These are phyloP conservation scores for Cladobotryum mycophilum DNA, from an alignment of 2,329 filamentous ascomycete species.

Conservation along the genomic window DNA sequence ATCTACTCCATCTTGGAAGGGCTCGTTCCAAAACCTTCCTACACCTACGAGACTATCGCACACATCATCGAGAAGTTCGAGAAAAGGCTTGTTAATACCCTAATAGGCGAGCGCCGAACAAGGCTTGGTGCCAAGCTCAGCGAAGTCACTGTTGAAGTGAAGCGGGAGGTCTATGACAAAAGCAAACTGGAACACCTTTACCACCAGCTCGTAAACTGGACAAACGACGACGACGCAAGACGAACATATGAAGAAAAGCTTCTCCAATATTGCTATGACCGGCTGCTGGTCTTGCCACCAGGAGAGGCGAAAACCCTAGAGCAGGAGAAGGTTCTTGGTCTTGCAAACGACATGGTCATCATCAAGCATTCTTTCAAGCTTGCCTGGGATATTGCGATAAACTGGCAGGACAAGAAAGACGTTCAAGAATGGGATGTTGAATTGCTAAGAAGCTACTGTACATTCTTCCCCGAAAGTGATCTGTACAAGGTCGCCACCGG, in stretches of 20 bases:
- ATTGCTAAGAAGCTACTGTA: constrained; percentile 73
- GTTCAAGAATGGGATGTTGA: constrained; percentile 71
- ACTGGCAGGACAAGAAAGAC: constrained; percentile 77
- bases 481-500: constrained; percentile 75
- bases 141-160: constrained; percentile 81
- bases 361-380: constrained; percentile 86
- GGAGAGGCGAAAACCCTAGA: constrained; percentile 63
- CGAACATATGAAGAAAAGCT: constrained; percentile 87
- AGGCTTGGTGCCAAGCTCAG: constrained; percentile 76
- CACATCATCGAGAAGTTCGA: constrained; percentile 82
- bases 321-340: constrained; percentile 63
- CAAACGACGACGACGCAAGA: constrained; percentile 74
- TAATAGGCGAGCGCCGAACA: constrained; percentile 84
- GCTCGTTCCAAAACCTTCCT: constrained; percentile 68
- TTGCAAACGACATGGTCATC: constrained; percentile 90
- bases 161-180: constrained; percentile 69
- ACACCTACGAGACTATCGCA: constrained; percentile 75
- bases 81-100: constrained; percentile 78
- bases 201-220: constrained; percentile 82
- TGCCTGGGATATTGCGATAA: constrained; percentile 85
- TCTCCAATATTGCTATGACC: constrained; percentile 72
- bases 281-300: constrained; percentile 60
- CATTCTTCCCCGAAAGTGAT: constrained; percentile 78
- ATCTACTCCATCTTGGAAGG: constrained; percentile 81
- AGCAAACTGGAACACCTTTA: constrained; percentile 80